Conservation (phyloP, 495 filamentous ascomycete species). For the Trichocladium uniseriatum region DNA sequence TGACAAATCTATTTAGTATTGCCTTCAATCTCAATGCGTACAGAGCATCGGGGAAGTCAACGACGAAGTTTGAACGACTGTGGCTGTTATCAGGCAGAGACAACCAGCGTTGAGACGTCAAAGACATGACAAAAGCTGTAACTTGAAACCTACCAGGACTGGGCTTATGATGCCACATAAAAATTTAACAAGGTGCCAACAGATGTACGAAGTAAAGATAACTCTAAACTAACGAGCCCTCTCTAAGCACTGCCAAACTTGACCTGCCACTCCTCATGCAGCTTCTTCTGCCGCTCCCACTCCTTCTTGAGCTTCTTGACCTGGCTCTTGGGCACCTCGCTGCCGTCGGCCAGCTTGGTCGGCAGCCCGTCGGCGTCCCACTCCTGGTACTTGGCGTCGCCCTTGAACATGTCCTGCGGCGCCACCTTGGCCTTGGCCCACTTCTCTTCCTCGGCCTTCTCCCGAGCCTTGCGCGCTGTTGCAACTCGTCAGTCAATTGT, state of each 20-base stretch:
- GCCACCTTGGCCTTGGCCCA: conserved; percentile 64
- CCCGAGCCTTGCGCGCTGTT: conserved; percentile 40
- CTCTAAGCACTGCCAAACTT: conserved; percentile 16
- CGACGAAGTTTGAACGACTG: too few relatives aligned
- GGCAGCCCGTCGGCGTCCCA: conserved; percentile 89
- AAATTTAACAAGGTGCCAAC: too few relatives aligned
- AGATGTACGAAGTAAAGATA: too few relatives aligned
- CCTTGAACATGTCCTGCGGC: conserved; percentile 62
- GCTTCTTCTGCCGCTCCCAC: conserved; percentile 86
- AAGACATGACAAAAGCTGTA: too few relatives aligned
- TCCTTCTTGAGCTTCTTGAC: conserved; percentile 83
- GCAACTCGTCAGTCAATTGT: not conserved
- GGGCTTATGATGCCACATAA: too few relatives aligned
- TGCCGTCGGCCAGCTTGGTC: conserved; percentile 61
- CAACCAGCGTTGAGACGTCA: too few relatives aligned
- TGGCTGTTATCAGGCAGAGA: too few relatives aligned
- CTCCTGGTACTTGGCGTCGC: conserved; percentile 57
- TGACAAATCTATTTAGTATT: too few relatives aligned
- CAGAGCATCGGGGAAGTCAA: too few relatives aligned
- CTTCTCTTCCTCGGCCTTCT: conserved; percentile 42
- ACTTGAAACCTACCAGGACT: too few relatives aligned
- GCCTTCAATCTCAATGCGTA: too few relatives aligned
- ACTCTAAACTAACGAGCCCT: too few relatives aligned
- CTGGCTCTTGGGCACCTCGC: conserved; percentile 71
- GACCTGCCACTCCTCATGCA: conserved; percentile 51